Percentiles rank a stretch among this genome's conserved stretches.
Conservation (phyloP, 257 asterid genomes). For the Cruciata laevipes region DNA sequence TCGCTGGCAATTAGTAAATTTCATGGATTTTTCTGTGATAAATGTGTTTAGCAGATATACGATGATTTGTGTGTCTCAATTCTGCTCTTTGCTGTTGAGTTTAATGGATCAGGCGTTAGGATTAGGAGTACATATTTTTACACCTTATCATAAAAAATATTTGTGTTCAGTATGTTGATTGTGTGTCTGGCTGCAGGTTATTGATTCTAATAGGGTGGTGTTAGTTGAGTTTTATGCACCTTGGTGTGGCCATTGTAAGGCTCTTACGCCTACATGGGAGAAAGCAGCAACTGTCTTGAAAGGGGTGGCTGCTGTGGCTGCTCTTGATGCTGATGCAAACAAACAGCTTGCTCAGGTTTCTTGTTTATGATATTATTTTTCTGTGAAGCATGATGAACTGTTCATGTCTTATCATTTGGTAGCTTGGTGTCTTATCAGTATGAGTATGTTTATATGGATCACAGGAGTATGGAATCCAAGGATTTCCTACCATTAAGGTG, state of each 20-base stretch:
- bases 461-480: conserved; percentile 84
- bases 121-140: background rate
- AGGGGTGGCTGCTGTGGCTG: conserved; percentile 92
- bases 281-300: conserved; percentile 77
- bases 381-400: background rate
- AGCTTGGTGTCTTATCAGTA: background rate
- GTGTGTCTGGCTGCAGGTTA: conserved; percentile 43
- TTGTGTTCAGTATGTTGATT: background rate
- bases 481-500: conserved; percentile 94
- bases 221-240: conserved; percentile 93
- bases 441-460: conserved; percentile 1
- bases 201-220: conserved; percentile 76
- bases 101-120: background rate
- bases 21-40: background rate
- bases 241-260: conserved; percentile 97
- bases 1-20: background rate
- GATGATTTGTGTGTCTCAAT: background rate
- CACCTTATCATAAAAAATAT: background rate
- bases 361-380: background rate
- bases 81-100: background rate
- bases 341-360: conserved; percentile 80
- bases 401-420: background rate
- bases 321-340: conserved; percentile 96
- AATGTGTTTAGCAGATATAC: background rate
- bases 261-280: conserved; percentile 88